These are phyloP conservation scores for Pinus albicaulis DNA, from an alignment of 75 land plant species.

Conservation along the genomic window DNA sequence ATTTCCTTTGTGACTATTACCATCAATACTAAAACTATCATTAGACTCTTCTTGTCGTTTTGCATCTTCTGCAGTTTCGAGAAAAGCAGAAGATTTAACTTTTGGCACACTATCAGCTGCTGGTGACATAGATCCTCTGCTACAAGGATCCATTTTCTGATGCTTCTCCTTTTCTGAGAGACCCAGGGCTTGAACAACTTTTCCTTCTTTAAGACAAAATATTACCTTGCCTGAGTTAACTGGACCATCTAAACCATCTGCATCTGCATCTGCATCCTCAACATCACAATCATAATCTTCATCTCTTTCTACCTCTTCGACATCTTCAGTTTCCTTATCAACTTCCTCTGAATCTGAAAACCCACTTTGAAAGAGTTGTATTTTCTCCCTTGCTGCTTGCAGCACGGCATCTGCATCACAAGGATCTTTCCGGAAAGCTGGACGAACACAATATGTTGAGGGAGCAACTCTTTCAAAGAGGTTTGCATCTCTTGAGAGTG, in stretches of 20 bases:
- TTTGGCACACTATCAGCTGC: slow-evolving; percentile 14
- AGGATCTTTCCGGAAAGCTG: slow-evolving; percentile 83
- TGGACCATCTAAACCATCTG: slow-evolving; percentile 31
- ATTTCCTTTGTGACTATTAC: too few species aligned
- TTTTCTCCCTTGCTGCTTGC: slow-evolving; percentile 76
- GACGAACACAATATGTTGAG: slow-evolving; percentile 92
- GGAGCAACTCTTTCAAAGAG: slow-evolving; percentile 98
- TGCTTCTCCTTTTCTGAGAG: slow-evolving; percentile 8
- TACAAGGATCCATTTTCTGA: slow-evolving; percentile 24
- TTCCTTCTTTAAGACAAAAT: slow-evolving; percentile 12
- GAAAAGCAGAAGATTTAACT: slow-evolving; percentile 4
- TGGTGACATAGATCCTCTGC: slow-evolving; percentile 10
- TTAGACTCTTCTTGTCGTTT: slow-evolving; percentile 10
- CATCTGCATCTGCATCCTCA: slow-evolving; percentile 75
- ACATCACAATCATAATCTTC: slow-evolving; percentile 77
- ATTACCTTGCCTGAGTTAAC: slow-evolving; percentile 13
- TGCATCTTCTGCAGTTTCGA: slow-evolving; percentile 14
- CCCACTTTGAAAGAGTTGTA: slow-evolving; percentile 66
- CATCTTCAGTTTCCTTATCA: slow-evolving; percentile 59
- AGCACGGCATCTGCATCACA: slow-evolving; percentile 85
- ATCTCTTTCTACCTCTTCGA: slow-evolving; percentile 73
- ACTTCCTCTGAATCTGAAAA: slow-evolving; percentile 60
- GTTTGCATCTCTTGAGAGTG: slow-evolving; percentile 80
- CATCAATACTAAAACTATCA: slow-evolving; percentile 7
- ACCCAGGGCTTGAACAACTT: not conserved